phyloP scores from a whole-genome alignment of 495 filamentous ascomycete species.

The Trichocladium antarcticum region DNA sequence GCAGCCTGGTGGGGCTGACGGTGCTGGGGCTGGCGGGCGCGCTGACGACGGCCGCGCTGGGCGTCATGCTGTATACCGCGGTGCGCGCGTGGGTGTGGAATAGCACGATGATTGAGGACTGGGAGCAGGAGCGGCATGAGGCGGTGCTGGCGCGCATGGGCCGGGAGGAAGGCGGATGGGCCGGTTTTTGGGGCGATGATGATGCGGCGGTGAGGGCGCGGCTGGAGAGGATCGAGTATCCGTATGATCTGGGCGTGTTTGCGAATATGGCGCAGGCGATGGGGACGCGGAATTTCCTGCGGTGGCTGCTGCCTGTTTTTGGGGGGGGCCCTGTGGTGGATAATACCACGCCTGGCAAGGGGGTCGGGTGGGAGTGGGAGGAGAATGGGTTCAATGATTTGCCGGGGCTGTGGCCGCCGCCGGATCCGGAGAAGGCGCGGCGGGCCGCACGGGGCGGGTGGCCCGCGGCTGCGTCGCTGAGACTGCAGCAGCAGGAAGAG shows the following conservation, averaged over 20 bases:
- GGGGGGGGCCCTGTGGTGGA: constrained; percentile 30
- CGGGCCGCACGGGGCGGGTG: constrained; percentile 26
- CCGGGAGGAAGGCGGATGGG: constrained; percentile 41
- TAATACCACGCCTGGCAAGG: constrained; percentile 7
- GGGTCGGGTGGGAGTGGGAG: constrained; percentile 55
- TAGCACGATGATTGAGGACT: constrained; percentile 77
- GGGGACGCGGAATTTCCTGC: constrained; percentile 74
- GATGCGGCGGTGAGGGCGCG: constrained; percentile 35
- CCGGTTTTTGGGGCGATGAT: constrained; percentile 37
- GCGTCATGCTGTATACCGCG: constrained; percentile 48
- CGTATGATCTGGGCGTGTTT: constrained; percentile 85
- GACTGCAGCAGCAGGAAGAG: constrained; percentile 2
- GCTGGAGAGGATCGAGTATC: constrained; percentile 76
- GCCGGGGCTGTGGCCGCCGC: constrained; percentile 64
- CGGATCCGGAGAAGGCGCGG: constrained; percentile 74
- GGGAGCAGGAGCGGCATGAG: constrained; percentile 85
- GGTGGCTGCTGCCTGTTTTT: constrained; percentile 42
- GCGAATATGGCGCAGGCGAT: constrained; percentile 78
- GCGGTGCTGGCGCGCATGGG: constrained; percentile 53
- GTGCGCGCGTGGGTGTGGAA: constrained; percentile 34
- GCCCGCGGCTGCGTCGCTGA: constrained; percentile 12
- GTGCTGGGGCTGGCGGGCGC: constrained; percentile 50
- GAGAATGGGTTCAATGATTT: constrained; percentile 81
- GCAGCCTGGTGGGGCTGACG: constrained; percentile 55
- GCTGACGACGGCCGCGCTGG: constrained; percentile 53